These are phyloP conservation scores for Evernia prunastri DNA, from an alignment of 495 filamentous ascomycete genomes.

Conservation along the genomic window DNA sequence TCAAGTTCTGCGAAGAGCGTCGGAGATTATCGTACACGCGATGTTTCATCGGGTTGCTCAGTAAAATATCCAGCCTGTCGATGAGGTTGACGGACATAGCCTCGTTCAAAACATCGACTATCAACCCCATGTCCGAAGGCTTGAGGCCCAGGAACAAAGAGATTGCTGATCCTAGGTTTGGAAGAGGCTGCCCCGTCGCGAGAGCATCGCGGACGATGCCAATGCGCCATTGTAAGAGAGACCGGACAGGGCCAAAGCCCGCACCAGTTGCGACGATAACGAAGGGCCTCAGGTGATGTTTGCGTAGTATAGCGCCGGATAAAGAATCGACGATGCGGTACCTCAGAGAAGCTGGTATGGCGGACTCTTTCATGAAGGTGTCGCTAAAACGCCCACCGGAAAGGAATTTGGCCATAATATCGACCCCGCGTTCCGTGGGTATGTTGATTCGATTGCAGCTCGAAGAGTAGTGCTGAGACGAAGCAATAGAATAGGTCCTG, in stretches of 20 bases:
- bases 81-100: constrained; percentile 11
- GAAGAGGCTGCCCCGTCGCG: neutral
- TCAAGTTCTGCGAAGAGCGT: neutral
- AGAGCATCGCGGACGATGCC: neutral
- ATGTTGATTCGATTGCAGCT: neutral
- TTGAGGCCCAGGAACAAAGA: constrained; percentile 18
- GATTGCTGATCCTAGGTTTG: neutral
- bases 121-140: constrained; percentile 3
- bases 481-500: constrained; percentile 29
- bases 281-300: constrained; percentile 13
- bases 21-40: constrained; percentile 20
- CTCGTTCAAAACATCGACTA: constrained; percentile 4
- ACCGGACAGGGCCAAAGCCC: constrained; percentile 29
- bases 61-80: constrained; percentile 15
- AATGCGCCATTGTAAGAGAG: constrained; percentile 25
- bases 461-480: constrained; percentile 14
- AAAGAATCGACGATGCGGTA: constrained; percentile 22
- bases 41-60: constrained; percentile 20
- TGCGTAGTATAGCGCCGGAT: constrained; percentile 1
- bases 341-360: constrained; percentile 2
- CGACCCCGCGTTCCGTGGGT: neutral
- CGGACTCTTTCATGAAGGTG: constrained; percentile 18
- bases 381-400: constrained; percentile 27
- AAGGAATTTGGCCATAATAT: constrained; percentile 25
- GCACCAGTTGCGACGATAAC: constrained; percentile 29